phyloP scores from a whole-genome alignment of 2,329 filamentous ascomycete genomes.

The Diatrype stigma region DNA sequence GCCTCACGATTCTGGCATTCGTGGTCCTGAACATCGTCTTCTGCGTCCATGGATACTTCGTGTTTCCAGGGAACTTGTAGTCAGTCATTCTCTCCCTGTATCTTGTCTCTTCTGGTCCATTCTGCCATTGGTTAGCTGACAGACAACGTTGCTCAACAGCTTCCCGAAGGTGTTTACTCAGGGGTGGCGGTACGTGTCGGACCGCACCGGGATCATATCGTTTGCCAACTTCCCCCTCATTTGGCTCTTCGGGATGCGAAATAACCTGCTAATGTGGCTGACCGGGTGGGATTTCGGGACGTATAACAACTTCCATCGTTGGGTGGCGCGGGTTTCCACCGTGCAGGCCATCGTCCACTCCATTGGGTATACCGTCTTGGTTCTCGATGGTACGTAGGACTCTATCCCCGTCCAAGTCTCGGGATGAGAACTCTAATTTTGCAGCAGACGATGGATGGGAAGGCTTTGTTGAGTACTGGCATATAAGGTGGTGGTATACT shows the following conservation, averaged over 20 bases:
- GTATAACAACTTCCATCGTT: conserved; percentile 65
- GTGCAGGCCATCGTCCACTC: conserved; percentile 61
- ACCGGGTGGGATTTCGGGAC: conserved; percentile 67
- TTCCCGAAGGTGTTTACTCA: conserved; percentile 32
- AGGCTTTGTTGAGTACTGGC: conserved; percentile 34
- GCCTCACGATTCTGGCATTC: conserved; percentile 34
- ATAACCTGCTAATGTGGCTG: conserved; percentile 61
- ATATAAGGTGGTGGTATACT: conserved; percentile 44
- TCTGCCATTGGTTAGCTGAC: too few species aligned
- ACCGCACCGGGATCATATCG: conserved; percentile 60
- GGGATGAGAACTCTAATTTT: background rate
- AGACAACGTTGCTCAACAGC: conserved; percentile 18
- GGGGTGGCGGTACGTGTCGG: conserved; percentile 51
- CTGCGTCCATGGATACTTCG: conserved; percentile 32
- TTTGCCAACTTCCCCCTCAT: conserved; percentile 61
- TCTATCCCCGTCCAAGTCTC: background rate
- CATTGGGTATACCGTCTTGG: conserved; percentile 49
- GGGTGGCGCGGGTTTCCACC: conserved; percentile 59
- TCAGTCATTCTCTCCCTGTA: conserved; percentile 18
- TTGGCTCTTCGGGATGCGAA: conserved; percentile 64
- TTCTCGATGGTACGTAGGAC: conserved; percentile 30
- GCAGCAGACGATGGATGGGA: conserved; percentile 28
- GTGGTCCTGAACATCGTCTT: conserved; percentile 34
- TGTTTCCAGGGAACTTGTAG: conserved; percentile 37
- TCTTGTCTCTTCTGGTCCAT: background rate